Conservation (phyloP, 2,329 filamentous ascomycete species). For the Alternaria conjuncta region DNA sequence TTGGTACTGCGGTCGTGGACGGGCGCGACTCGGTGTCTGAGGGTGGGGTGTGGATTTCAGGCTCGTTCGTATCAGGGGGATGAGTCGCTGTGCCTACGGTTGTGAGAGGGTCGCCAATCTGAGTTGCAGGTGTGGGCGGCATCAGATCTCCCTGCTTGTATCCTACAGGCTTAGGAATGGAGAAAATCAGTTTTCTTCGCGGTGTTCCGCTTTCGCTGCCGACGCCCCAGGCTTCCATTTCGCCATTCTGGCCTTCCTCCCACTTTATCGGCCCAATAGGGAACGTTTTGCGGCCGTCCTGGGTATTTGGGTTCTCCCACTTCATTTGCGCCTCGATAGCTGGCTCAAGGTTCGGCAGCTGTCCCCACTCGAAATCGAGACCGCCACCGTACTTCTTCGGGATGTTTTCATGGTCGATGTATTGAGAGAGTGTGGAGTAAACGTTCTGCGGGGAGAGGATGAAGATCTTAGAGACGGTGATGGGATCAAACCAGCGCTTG, state of each 20-base stretch:
- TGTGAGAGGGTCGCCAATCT: constrained; percentile 34
- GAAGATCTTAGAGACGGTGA: constrained; percentile 91
- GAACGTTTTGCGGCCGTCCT: constrained; percentile 49
- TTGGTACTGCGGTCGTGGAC: constrained; percentile 17
- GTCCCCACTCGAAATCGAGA: constrained; percentile 81
- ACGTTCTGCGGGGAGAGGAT: constrained; percentile 79
- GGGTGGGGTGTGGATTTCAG: constrained; percentile 29
- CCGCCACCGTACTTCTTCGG: constrained; percentile 89
- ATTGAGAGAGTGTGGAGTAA: constrained; percentile 75
- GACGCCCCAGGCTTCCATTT: constrained; percentile 54
- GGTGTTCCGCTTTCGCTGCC: constrained; percentile 52
- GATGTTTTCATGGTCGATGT: constrained; percentile 83
- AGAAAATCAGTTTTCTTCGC: constrained; percentile 49
- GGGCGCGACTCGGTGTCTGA: constrained; percentile 27
- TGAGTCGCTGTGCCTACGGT: constrained; percentile 48
- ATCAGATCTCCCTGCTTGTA: constrained; percentile 33
- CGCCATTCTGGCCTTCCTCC: constrained; percentile 51
- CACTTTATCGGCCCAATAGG: constrained; percentile 57
- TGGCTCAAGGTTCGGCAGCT: constrained; percentile 73
- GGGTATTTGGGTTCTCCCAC: constrained; percentile 47
- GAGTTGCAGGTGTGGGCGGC: constrained; percentile 33
- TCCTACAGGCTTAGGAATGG: constrained; percentile 41
- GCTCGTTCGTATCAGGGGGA: constrained; percentile 34
- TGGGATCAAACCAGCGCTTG: constrained; percentile 90
- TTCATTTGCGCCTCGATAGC: constrained; percentile 50